Evolutionary conservation across 176 grass and related monocot species (phyloP), one percentile per base, ranked within the genome.

Genomic region (Raddia guianensis): DNA sequence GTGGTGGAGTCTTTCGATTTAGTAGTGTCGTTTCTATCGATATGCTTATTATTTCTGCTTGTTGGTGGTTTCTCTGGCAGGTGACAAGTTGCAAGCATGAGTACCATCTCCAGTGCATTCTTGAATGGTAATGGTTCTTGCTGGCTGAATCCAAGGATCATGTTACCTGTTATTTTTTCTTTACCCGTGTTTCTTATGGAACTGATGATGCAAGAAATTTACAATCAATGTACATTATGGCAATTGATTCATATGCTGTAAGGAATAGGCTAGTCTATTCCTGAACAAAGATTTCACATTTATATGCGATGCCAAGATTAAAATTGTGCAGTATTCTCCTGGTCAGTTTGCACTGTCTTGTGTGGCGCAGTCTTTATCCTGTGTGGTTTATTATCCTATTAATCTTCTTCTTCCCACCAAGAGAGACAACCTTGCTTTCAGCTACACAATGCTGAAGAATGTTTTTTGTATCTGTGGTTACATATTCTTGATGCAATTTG

Each of bases 51-150:
- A 15, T 52, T 66, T 49, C 27, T 73, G 48, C 32, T 66, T 58
- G 13, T 49, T 74, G 50, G 5, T 44, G 66, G 42, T 50, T 63
- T 50, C 18, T 79, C 42, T 51, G 73, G 34, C 83, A 99, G 92
- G 82, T 99, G 56, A 95, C 96, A 11, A 89, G 73, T 67, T 99
- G 96, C 92, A 95, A 88, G 81, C 92, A 99, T 62, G 88, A 95
- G 65, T 99, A 86, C 74, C 96, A 99, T 81, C 90, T 99, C 33
- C 96, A 99, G 47, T 99, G 96, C 75, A 91, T 99, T 85, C 87
- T 98, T 79, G 96, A 95, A 85, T 98, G 96, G 96, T 98, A 93
- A 67, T 43, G 7, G 52, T 66, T 71, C 18, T 35, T 70, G 18
- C 3, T 32, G 40, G 21, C 42, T 13, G 77, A 51, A 47, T 61